A percentile compares a stretch with the other conserved stretches of the same genome.
Conservation (phyloP, 495 filamentous ascomycete genomes). For the Lepraria neglecta region DNA sequence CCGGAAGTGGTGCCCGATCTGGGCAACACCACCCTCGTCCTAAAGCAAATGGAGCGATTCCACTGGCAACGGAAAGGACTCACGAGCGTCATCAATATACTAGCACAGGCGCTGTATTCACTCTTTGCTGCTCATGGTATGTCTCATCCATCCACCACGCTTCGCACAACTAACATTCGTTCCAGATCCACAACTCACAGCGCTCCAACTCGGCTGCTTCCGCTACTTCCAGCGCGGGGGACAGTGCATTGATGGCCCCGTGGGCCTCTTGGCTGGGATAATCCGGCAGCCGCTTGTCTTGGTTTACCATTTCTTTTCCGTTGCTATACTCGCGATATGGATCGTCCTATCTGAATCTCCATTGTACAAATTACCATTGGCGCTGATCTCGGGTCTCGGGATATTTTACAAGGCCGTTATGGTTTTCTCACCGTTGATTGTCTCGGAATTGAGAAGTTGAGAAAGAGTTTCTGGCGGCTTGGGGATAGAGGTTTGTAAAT, state of each 20-base stretch:
- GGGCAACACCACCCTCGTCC: slow-evolving; percentile 56
- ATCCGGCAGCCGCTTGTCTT: slow-evolving; percentile 71
- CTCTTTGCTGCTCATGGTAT: slow-evolving; percentile 80
- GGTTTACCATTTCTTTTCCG: slow-evolving; percentile 88
- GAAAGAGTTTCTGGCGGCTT: too few relatives aligned
- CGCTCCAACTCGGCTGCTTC: slow-evolving; percentile 88
- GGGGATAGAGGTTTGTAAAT: too few relatives aligned
- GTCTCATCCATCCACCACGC: slow-evolving; percentile 17
- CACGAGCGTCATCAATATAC: slow-evolving; percentile 87
- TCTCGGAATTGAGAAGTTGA: slow-evolving; percentile 44
- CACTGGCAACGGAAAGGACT: slow-evolving; percentile 82
- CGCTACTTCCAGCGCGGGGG: slow-evolving; percentile 79
- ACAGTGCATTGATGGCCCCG: slow-evolving; percentile 63
- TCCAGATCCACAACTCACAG: slow-evolving; percentile 61
- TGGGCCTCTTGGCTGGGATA: slow-evolving; percentile 77
- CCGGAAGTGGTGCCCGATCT: slow-evolving; percentile 61
- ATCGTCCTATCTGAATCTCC: slow-evolving; percentile 54
- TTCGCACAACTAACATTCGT: slow-evolving; percentile 1
- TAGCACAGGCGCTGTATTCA: slow-evolving; percentile 83
- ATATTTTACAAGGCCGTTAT: slow-evolving; percentile 84
- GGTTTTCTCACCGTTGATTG: slow-evolving; percentile 83
- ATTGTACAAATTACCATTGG: slow-evolving; percentile 52
- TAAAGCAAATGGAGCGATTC: slow-evolving; percentile 65
- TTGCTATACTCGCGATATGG: slow-evolving; percentile 86
- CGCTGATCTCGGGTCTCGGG: slow-evolving; percentile 52